Evolutionary conservation across 1,139 yeast species (phyloP).

Genomic region (Sugiyamaella grinbergsii): DNA sequence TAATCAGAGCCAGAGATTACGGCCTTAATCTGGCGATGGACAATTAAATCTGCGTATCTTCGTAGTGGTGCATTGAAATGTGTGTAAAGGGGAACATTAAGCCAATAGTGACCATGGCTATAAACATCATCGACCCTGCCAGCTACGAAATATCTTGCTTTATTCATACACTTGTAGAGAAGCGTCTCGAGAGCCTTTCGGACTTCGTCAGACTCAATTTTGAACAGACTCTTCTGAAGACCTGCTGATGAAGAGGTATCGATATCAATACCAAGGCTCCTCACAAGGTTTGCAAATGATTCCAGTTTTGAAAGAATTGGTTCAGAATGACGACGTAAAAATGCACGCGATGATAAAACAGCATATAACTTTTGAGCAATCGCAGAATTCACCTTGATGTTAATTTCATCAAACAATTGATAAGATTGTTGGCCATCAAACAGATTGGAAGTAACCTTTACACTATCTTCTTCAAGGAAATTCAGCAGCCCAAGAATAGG

Average conservation of each 20-base stretch:
- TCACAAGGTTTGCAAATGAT: slow-evolving; percentile 70
- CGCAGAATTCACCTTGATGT: slow-evolving; percentile 79
- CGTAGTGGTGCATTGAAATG: slow-evolving; percentile 93
- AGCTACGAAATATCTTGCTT: slow-evolving; percentile 86
- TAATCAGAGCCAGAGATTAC: slow-evolving; percentile 50
- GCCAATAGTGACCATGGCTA: slow-evolving; percentile 69
- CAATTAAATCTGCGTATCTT: slow-evolving; percentile 89
- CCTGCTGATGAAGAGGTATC: slow-evolving; percentile 77
- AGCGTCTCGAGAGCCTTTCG: slow-evolving; percentile 80
- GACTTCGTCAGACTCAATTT: slow-evolving; percentile 61
- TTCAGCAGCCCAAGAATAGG: slow-evolving; percentile 71
- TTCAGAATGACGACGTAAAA: slow-evolving; percentile 82
- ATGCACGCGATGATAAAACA: slow-evolving; percentile 74
- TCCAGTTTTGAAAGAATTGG: slow-evolving; percentile 85
- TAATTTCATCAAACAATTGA: slow-evolving; percentile 70
- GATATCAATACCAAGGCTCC: slow-evolving; percentile 57
- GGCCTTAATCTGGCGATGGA: slow-evolving; percentile 84
- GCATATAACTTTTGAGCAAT: slow-evolving; percentile 82
- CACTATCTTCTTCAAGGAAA: slow-evolving; percentile 83
- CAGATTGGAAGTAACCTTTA: slow-evolving; percentile 64
- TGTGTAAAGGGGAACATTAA: slow-evolving; percentile 82
- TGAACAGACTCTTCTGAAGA: slow-evolving; percentile 69
- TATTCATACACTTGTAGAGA: slow-evolving; percentile 76
- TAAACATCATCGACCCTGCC: slow-evolving; percentile 79
- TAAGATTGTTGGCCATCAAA: slow-evolving; percentile 64